Percentiles rank a stretch among this genome's conserved stretches.
Evolutionary conservation across 2,329 filamentous ascomycete genomes (phyloP).

Genomic region (Fusarium udum): DNA sequence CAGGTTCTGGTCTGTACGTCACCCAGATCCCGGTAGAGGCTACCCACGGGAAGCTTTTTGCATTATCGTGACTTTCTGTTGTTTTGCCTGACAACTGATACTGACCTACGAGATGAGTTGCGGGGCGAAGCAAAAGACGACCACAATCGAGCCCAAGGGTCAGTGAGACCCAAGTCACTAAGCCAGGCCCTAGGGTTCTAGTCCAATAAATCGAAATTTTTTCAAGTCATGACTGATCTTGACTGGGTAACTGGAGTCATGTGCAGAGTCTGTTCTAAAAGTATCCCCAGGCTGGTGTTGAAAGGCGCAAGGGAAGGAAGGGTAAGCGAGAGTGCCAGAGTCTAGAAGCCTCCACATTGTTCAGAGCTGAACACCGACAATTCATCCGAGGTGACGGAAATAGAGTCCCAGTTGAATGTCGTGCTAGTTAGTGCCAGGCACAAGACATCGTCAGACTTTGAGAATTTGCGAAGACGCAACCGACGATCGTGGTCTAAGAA

Average conservation of each 20-base stretch:
- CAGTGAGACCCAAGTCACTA: constrained; percentile 14
- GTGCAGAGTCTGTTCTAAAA: constrained; percentile 25
- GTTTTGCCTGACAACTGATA: constrained; percentile 24
- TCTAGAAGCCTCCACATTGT: constrained; percentile 19
- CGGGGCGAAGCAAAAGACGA: constrained; percentile 8
- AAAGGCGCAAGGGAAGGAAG: constrained; percentile 10
- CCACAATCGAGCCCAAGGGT: constrained; percentile 4
- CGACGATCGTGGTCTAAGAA: not conserved
- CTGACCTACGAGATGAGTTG: constrained; percentile 6
- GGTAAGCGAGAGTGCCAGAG: constrained; percentile 8
- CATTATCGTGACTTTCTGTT: constrained; percentile 38
- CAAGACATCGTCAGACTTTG: not conserved
- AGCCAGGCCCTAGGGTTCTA: not conserved
- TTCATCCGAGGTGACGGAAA: constrained; percentile 39
- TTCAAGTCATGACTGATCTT: constrained; percentile 36
- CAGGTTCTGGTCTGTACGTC: constrained; percentile 32
- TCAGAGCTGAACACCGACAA: constrained; percentile 2
- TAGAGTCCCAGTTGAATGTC: constrained; percentile 16
- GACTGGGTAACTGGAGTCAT: constrained; percentile 37
- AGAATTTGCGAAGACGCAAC: not conserved
- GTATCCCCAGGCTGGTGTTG: not conserved
- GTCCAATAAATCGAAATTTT: constrained; percentile 13
- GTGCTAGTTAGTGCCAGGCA: constrained; percentile 6
- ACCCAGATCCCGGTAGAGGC: constrained; percentile 33
- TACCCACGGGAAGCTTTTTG: constrained; percentile 32